Evolutionary conservation across 768 basidiomycete genomes (phyloP).

Genomic region (Hypsizygus marmoreus): DNA sequence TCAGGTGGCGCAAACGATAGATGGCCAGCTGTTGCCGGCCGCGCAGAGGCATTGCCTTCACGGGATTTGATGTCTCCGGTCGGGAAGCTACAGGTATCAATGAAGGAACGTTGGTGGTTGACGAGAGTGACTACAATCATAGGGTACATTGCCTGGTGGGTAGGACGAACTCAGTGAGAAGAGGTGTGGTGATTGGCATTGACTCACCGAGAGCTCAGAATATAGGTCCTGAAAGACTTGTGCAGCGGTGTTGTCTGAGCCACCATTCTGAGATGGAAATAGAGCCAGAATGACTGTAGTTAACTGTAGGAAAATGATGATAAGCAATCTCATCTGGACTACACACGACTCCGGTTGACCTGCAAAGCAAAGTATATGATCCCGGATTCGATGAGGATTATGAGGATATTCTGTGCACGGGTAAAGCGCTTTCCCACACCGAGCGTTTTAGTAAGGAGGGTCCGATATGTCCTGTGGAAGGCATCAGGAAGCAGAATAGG

Average conservation of each 20-base stretch:
- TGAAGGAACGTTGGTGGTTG: conserved; percentile 10
- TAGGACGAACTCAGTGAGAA: neutral
- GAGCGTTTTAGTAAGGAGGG: conserved; percentile 1
- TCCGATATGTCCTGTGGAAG: conserved; percentile 7
- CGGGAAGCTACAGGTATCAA: conserved; percentile 2
- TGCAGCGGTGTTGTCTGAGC: neutral
- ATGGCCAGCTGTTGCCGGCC: too few species aligned
- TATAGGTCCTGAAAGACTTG: neutral
- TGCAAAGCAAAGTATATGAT: conserved; percentile 7
- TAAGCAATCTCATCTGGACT: too few species aligned
- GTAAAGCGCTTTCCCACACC: neutral
- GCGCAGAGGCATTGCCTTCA: too few species aligned
- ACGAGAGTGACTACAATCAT: conserved; percentile 11
- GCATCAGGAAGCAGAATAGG: neutral
- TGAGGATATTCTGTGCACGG: conserved; percentile 4
- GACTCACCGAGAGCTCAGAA: conserved; percentile 3
- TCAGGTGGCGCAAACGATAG: too few species aligned
- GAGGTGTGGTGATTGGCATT: too few species aligned
- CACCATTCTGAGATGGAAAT: neutral
- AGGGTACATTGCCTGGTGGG: conserved; percentile 15
- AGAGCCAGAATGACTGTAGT: conserved; percentile 1
- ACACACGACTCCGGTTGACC: neutral
- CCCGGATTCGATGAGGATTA: conserved; percentile 5
- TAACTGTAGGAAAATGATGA: neutral
- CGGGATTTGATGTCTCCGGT: too few species aligned